Base-by-base conservation (phyloP, 495 filamentous ascomycete genomes). In the Cercophora scortea region DNA sequence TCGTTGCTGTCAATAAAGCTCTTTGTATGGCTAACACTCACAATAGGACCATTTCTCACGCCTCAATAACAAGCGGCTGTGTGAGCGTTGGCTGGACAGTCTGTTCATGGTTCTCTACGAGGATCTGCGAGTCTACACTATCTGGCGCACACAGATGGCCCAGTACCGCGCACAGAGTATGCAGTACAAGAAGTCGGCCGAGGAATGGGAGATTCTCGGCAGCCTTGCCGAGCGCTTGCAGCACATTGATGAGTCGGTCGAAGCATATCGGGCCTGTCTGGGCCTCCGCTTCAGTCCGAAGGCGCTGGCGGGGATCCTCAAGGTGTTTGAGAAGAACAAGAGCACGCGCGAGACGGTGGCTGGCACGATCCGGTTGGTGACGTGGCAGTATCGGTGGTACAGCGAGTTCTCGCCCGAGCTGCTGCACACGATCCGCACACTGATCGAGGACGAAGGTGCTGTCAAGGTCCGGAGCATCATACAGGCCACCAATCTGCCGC, bases 341-440 rank as follows among this genome's bases (percentile, higher is more conserved):
- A 87, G 86, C 63, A 87, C 87, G 8, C 71, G 88, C 49, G 83
- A 84, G 33, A 87, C 86, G 55, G 74, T 97, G 32, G 84, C 82
- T 39, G 82, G 85, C 9, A 74, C 96, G 49, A 96, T 97, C 50
- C 76, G 89, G 41, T 70, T 97, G 46, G 88, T 96, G 35, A 88
- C 92, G 5, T 98, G 93, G 93, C 92, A 98, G 72, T 97, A 96
- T 70, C 82, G 93, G 54, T 96, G 93, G 93, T 98, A 97, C 71
- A 95, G 90, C 25, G 94, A 98, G 87, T 98, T 97, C 69, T 96
- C 90, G 15, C 94, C 93, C 10, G 81, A 88, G 47, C 77, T 98
- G 15, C 80, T 97, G 25, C 87, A 79, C 64, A 81, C 89, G 8
- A 84, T 97, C 49, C 85, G 93, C 56, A 91, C 86, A 57, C 76